Conservation (phyloP, 2,329 filamentous ascomycete genomes). For the Colletotrichum liaoningense region DNA sequence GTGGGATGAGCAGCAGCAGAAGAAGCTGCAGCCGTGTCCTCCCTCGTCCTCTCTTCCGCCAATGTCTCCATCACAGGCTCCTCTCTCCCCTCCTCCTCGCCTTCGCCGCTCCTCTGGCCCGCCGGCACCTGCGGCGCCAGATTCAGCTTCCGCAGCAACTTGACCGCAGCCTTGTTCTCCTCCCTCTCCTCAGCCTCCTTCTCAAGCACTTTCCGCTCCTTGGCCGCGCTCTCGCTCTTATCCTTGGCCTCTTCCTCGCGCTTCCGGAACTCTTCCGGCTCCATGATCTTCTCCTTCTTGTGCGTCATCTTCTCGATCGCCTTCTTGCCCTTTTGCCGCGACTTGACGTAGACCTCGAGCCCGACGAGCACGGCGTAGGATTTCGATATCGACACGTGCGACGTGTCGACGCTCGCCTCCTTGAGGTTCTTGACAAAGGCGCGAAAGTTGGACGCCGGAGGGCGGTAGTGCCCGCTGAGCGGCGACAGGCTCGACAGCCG, state of each 20-base stretch:
- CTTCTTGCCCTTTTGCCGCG: constrained; percentile 72
- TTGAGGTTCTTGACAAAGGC: constrained; percentile 81
- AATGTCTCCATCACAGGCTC: constrained; percentile 21
- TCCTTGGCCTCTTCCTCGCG: constrained; percentile 71
- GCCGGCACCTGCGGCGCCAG: constrained; percentile 44
- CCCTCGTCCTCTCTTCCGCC: constrained; percentile 25
- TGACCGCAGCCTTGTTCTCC: constrained; percentile 40
- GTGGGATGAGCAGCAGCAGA: not conserved
- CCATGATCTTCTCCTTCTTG: constrained; percentile 68
- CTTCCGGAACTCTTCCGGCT: constrained; percentile 68
- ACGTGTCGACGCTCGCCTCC: constrained; percentile 82
- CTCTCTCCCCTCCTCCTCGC: constrained; percentile 25
- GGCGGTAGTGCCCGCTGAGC: constrained; percentile 84
- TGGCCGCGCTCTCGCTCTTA: constrained; percentile 68
- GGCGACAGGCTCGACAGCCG: constrained; percentile 79
- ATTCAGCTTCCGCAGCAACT: constrained; percentile 55
- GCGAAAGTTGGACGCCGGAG: constrained; percentile 84
- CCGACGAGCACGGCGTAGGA: constrained; percentile 86
- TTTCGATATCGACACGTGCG: constrained; percentile 80
- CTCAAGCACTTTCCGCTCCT: constrained; percentile 58
- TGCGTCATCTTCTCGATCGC: constrained; percentile 61
- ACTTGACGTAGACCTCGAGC: constrained; percentile 81
- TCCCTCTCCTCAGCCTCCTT: constrained; percentile 54
- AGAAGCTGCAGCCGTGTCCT: not conserved
- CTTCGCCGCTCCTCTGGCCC: constrained; percentile 38